Evolutionary conservation across 2,329 filamentous ascomycete species (phyloP).

Genomic region (Fonsecaea monophora): DNA sequence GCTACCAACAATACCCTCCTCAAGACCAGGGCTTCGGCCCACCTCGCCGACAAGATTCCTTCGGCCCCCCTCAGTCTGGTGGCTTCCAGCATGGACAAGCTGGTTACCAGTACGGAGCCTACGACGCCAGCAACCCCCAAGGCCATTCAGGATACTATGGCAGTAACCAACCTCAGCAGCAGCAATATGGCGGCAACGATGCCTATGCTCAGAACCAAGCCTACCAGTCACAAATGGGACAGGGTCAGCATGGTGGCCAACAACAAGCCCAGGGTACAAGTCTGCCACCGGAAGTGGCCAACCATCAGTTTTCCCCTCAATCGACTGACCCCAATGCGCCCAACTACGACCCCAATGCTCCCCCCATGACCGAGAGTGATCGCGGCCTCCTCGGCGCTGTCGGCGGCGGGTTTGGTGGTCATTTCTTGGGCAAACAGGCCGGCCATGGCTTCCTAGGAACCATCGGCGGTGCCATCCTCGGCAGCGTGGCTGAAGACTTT

Average conservation of each 20-base stretch:
- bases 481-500: constrained; percentile 60
- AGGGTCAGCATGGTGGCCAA: constrained; percentile 20
- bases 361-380: constrained; percentile 56
- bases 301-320: constrained; percentile 37
- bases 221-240: constrained; percentile 35
- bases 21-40: constrained; percentile 53
- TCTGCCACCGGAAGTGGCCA: constrained; percentile 27
- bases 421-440: constrained; percentile 62
- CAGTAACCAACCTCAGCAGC: constrained; percentile 24
- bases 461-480: constrained; percentile 43
- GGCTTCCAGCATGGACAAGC: constrained; percentile 58
- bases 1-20: constrained; percentile 43
- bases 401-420: constrained; percentile 63
- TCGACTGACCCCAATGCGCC: constrained; percentile 51
- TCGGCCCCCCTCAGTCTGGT: constrained; percentile 48
- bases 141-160: constrained; percentile 48
- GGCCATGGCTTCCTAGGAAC: constrained; percentile 65
- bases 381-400: constrained; percentile 64
- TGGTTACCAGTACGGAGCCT: constrained; percentile 45
- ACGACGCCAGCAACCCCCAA: constrained; percentile 46
- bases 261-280: constrained; percentile 21
- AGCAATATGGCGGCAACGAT: constrained; percentile 31
- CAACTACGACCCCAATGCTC: constrained; percentile 53
- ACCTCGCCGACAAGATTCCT: constrained; percentile 48
- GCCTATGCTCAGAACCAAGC: constrained; percentile 34